Evolutionary conservation across 1,284 basidiomycete species (phyloP), one percentile per base, ranked within the genome.

Genomic region (Chalciporus sp.): DNA sequence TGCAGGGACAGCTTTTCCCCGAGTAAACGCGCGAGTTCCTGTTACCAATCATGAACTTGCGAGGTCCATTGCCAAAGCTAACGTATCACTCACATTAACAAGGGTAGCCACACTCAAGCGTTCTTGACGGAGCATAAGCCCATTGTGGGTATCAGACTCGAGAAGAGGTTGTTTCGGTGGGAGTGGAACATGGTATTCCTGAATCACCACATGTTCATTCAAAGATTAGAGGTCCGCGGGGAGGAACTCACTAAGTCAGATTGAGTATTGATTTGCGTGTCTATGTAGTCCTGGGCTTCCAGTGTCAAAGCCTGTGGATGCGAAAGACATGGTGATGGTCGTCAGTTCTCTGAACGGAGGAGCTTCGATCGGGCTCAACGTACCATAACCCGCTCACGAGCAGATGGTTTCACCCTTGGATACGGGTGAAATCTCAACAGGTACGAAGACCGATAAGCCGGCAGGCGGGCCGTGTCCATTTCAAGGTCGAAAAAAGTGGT

Each of bases 361-460:
- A 55, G 47, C 6, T 23, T 23, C 23, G 8, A 7, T 11, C 28
- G 28, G 8, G 14, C 31, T 37, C 14, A 44, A 51, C 66, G 10
- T 27, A 69, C 69, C 56, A 27, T 12, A 28, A 68, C 47, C 57
- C 56, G 64, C 62, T 68, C 66, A 56, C 60, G 65, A 41, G 43
- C 20, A 52, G 65, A 62, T 6, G 28, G 40, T 29, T 62, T 66
- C 20, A 42, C 39, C 42, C 66, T 68, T 33, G 65, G 67, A 51
- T 67, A 67, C 33, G 65, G 66, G 52, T 68, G 66, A 29, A 55
- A 70, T 17, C 66, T 50, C 23, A 66, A 48, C 2, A 72, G 44
- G 31, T 72, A 62, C 1, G 68, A 70, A 0, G 68, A 68, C 12
- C 68, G 68, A 44, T 69, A 68, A 23, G 61, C 49, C 2, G 66